Evolutionary conservation across 2,329 filamentous ascomycete species (phyloP).

Genomic region (Hypoxylon sp.): DNA sequence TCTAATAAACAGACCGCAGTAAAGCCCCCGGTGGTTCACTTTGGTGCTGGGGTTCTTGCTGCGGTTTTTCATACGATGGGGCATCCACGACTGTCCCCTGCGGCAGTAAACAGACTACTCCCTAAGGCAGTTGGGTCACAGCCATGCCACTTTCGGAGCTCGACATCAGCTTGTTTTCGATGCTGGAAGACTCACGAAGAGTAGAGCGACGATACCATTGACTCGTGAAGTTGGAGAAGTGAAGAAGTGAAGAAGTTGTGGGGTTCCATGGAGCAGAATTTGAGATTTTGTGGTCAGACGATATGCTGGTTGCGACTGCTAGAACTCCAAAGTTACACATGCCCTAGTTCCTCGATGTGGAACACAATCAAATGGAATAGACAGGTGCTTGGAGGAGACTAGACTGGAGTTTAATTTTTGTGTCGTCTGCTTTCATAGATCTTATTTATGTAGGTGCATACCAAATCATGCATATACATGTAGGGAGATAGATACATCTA

Average conservation of each 20-base stretch:
- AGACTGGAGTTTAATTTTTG: neutral
- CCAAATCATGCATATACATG: neutral
- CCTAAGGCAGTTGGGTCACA: neutral
- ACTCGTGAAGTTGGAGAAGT: neutral
- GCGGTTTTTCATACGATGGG: neutral
- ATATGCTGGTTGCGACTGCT: neutral
- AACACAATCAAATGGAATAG: neutral
- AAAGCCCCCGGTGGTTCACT: neutral
- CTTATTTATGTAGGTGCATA: neutral
- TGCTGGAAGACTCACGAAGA: neutral
- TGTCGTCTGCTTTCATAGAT: neutral
- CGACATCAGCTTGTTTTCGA: neutral
- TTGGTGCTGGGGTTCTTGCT: neutral
- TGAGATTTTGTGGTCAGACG: no score
- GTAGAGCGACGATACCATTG: neutral
- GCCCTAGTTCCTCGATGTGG: neutral
- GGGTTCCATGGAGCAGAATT: neutral
- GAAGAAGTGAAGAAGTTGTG: no score
- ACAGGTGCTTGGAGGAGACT: neutral
- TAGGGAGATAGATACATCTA: conserved; percentile 1
- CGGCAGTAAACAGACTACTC: neutral
- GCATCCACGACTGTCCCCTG: neutral
- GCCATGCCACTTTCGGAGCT: neutral
- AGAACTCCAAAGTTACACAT: neutral
- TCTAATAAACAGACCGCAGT: neutral